phyloP scores from a whole-genome alignment of 2,329 filamentous ascomycete species.

The Nothophaeocryptopus gaeumannii region DNA sequence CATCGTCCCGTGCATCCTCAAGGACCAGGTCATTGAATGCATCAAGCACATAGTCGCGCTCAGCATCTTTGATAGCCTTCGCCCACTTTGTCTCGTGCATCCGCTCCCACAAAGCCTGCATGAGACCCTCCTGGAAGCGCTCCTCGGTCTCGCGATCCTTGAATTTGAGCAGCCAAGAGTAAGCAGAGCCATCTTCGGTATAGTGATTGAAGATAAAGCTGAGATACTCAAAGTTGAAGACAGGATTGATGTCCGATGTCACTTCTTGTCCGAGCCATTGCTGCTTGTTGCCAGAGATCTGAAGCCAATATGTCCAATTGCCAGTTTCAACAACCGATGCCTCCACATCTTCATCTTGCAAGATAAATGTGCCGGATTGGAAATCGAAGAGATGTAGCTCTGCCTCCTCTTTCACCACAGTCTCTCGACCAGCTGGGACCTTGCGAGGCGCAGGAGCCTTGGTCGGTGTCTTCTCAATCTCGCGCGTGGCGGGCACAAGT shows the following conservation, averaged over 20 bases:
- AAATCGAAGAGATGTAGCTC: slow-evolving; percentile 96
- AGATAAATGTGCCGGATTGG: slow-evolving; percentile 75
- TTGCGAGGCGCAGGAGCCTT: slow-evolving; percentile 58
- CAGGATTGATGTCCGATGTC: slow-evolving; percentile 88
- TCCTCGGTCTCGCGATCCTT: slow-evolving; percentile 77
- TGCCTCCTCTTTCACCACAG: slow-evolving; percentile 70
- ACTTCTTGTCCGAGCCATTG: slow-evolving; percentile 87
- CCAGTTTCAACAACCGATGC: slow-evolving; percentile 83
- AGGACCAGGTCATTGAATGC: slow-evolving; percentile 93
- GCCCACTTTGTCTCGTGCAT: slow-evolving; percentile 91
- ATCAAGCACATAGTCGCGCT: slow-evolving; percentile 90
- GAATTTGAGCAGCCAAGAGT: slow-evolving; percentile 94
- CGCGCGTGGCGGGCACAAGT: slow-evolving; percentile 34
- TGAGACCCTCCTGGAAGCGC: slow-evolving; percentile 85
- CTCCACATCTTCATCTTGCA: slow-evolving; percentile 71
- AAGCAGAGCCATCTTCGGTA: slow-evolving; percentile 79
- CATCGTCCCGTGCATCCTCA: slow-evolving; percentile 67
- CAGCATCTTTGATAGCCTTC: slow-evolving; percentile 79
- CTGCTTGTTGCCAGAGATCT: slow-evolving; percentile 71
- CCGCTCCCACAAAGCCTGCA: slow-evolving; percentile 96
- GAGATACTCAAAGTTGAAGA: slow-evolving; percentile 98
- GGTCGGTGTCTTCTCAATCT: slow-evolving; percentile 46
- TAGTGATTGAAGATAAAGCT: slow-evolving; percentile 99
- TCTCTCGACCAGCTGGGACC: slow-evolving; percentile 68
- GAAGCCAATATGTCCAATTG: slow-evolving; percentile 93